These are phyloP conservation scores for Dothideomycetidae sp. DNA, from an alignment of 2,329 filamentous ascomycete genomes.

Conservation along the genomic window DNA sequence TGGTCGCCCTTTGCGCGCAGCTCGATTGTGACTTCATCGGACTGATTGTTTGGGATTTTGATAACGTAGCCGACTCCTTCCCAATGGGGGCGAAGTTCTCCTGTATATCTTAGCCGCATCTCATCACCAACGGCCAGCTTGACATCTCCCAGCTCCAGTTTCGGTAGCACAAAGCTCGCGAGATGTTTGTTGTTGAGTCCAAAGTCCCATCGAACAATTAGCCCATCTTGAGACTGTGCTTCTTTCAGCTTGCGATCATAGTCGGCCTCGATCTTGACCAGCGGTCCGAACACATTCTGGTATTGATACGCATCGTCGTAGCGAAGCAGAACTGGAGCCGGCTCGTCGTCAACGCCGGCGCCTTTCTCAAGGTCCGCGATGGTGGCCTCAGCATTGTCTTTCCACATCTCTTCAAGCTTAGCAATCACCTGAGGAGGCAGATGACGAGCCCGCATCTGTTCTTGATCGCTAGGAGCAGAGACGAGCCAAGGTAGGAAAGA, in stretches of 20 bases:
- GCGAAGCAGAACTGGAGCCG: slow-evolving; percentile 76
- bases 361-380: slow-evolving; percentile 85
- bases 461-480: slow-evolving; percentile 72
- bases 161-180: slow-evolving; percentile 87
- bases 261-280: slow-evolving; percentile 98
- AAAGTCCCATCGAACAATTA: slow-evolving; percentile 86
- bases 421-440: slow-evolving; percentile 88
- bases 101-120: slow-evolving; percentile 94
- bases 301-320: slow-evolving; percentile 98
- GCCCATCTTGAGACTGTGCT: slow-evolving; percentile 89
- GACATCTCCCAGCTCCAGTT: slow-evolving; percentile 93
- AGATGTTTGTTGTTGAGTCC: slow-evolving; percentile 96
- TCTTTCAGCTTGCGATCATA: slow-evolving; percentile 99
- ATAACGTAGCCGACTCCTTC: slow-evolving; percentile 97
- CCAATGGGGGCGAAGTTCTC: slow-evolving; percentile 82
- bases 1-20: slow-evolving; percentile 88
- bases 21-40: slow-evolving; percentile 91
- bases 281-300: slow-evolving; percentile 92
- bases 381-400: slow-evolving; percentile 79
- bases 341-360: slow-evolving; percentile 84
- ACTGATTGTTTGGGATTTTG: slow-evolving; percentile 98
- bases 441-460: slow-evolving; percentile 89
- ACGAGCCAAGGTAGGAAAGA: slow-evolving; percentile 94
- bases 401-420: slow-evolving; percentile 96
- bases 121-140: slow-evolving; percentile 96